Conservation (phyloP, 768 basidiomycete genomes). For the Macrolepiota fuliginosa region DNA sequence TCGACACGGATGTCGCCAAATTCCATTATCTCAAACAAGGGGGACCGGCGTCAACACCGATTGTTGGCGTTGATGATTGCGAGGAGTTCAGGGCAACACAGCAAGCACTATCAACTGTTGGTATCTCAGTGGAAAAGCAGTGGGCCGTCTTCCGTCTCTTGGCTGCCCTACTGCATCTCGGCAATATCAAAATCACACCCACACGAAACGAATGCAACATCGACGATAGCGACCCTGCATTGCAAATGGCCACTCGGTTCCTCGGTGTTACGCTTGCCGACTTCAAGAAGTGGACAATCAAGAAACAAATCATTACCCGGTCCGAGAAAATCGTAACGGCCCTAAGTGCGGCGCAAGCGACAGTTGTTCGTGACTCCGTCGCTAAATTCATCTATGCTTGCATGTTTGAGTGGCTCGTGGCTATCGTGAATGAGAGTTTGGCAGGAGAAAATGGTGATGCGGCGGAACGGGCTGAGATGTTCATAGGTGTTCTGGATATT, state of each 20-base stretch:
- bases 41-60: slow-evolving; percentile 82
- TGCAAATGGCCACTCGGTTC: slow-evolving; percentile 82
- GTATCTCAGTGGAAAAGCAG: slow-evolving; percentile 96
- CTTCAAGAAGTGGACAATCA: slow-evolving; percentile 98
- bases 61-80: slow-evolving; percentile 90
- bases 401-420: slow-evolving; percentile 97
- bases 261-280: slow-evolving; percentile 87
- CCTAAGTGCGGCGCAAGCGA: slow-evolving; percentile 85
- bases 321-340: slow-evolving; percentile 93
- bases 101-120: slow-evolving; percentile 93
- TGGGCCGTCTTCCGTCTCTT: slow-evolving; percentile 97
- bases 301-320: slow-evolving; percentile 94
- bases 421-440: slow-evolving; percentile 95
- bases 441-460: slow-evolving; percentile 94
- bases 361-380: slow-evolving; percentile 92
- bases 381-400: slow-evolving; percentile 99
- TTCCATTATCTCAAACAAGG: slow-evolving; percentile 95
- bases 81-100: slow-evolving; percentile 95
- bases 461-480: slow-evolving; percentile 90
- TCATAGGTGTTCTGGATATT: slow-evolving; percentile 98
- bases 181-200: slow-evolving; percentile 90
- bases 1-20: slow-evolving; percentile 81
- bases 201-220: slow-evolving; percentile 80
- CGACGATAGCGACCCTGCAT: slow-evolving; percentile 77
- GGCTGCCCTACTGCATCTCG: slow-evolving; percentile 93